Conservation (phyloP, 2,329 filamentous ascomycete species). For the Plenodomus biglobosus region DNA sequence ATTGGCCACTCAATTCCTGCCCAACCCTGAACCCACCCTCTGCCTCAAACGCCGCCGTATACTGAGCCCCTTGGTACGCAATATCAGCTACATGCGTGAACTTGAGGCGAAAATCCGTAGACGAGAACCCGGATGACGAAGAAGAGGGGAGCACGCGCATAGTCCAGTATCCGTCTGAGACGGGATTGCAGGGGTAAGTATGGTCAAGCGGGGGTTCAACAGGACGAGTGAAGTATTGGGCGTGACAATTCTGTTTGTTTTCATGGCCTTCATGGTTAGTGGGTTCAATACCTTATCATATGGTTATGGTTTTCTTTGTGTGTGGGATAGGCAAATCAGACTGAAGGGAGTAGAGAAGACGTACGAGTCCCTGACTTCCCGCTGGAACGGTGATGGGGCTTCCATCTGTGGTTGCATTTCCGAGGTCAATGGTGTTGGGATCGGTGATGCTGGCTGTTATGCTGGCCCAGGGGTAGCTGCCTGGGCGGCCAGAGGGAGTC, state of each 20-base stretch:
- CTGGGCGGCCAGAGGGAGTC: neutral
- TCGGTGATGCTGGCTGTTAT: neutral
- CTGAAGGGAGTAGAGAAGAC: neutral
- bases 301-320: neutral
- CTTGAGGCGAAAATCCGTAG: neutral
- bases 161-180: neutral
- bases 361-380: neutral
- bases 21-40: neutral
- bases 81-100: neutral
- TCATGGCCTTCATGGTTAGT: too few species aligned
- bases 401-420: neutral
- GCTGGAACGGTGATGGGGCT: neutral
- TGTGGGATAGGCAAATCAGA: too few species aligned
- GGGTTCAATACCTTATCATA: neutral
- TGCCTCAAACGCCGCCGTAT: neutral
- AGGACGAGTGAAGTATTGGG: neutral
- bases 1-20: neutral
- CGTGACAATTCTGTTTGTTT: neutral
- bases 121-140: neutral
- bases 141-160: neutral
- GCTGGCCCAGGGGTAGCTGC: neutral
- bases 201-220: neutral
- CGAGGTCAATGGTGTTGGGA: neutral
- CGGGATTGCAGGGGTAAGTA: neutral
- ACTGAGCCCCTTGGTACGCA: neutral